A percentile compares a stretch with the other conserved stretches of the same genome.
phyloP scores from a whole-genome alignment of 2,329 filamentous ascomycete genomes.

The Cladosporium phlei region DNA sequence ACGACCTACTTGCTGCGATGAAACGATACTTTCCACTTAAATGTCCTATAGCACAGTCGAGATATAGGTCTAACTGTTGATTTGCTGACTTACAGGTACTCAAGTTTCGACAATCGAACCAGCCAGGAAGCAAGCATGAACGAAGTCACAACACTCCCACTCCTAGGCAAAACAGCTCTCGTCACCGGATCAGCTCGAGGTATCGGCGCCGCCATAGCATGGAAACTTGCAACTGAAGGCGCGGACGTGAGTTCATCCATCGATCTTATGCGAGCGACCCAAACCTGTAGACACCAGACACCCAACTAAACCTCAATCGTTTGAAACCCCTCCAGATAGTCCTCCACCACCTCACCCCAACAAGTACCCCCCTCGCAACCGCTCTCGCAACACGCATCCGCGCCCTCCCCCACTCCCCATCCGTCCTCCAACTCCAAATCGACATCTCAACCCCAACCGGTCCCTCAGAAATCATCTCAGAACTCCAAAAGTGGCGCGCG shows the following conservation, averaged over 20 bases:
- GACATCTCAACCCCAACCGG: slow-evolving; percentile 36
- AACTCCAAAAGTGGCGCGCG: slow-evolving; percentile 34
- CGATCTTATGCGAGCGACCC: slow-evolving; percentile 35
- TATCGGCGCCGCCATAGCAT: slow-evolving; percentile 46
- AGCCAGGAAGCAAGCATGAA: too few species aligned
- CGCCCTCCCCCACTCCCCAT: slow-evolving; percentile 33
- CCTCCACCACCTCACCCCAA: background rate
- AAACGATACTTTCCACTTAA: too few species aligned
- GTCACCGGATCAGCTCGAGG: slow-evolving; percentile 49
- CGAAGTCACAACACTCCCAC: background rate
- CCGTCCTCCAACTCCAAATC: slow-evolving; percentile 32
- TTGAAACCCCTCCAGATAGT: too few species aligned
- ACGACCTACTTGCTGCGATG: too few species aligned
- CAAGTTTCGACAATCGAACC: too few species aligned
- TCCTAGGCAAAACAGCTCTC: slow-evolving; percentile 32
- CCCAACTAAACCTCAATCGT: too few species aligned
- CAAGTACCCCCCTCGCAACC: slow-evolving; percentile 23
- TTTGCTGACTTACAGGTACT: too few species aligned
- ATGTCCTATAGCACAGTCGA: too few species aligned
- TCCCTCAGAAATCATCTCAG: slow-evolving; percentile 36
- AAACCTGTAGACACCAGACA: too few species aligned
- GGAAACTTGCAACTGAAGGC: slow-evolving; percentile 45
- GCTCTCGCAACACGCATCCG: slow-evolving; percentile 34
- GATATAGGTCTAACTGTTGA: too few species aligned
- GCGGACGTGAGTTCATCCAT: slow-evolving; percentile 42